Conservation (phyloP, 805 yeast species). For the Kregervanrija pseudodelftensis region DNA sequence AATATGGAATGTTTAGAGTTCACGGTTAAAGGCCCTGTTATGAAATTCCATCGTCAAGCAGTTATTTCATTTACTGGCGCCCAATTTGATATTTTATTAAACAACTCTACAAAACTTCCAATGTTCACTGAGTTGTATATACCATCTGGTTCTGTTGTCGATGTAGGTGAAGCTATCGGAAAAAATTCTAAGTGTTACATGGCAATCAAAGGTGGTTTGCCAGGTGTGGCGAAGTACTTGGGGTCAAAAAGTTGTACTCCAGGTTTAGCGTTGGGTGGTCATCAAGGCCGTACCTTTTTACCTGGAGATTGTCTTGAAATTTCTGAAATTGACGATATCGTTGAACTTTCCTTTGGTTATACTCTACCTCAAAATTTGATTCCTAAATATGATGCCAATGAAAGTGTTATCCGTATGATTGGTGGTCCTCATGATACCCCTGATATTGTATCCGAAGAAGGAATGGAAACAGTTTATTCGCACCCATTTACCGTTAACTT, state of each 20-base stretch:
- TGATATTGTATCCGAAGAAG: conserved; percentile 22
- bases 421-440: conserved; percentile 27
- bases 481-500: conserved; percentile 18
- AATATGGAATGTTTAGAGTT: conserved; percentile 20
- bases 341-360: conserved; percentile 10
- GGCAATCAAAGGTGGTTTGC: conserved; percentile 26
- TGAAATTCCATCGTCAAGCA: conserved; percentile 21
- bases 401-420: conserved; percentile 15
- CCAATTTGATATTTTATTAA: conserved; percentile 12
- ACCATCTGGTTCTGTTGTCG: conserved; percentile 17
- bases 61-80: conserved; percentile 22
- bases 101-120: conserved; percentile 12
- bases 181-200: conserved; percentile 18
- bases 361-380: conserved; percentile 12
- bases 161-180: conserved; percentile 17
- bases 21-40: conserved; percentile 21
- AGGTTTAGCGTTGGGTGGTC: conserved; percentile 23
- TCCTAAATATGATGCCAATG: conserved; percentile 11
- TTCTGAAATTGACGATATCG: neutral
- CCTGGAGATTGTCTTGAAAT: conserved; percentile 24
- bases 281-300: conserved; percentile 24
- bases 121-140: conserved; percentile 18
- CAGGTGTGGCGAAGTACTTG: conserved; percentile 23
- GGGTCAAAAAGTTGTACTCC: conserved; percentile 27
- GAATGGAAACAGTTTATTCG: conserved; percentile 17